Evolutionary conservation across 805 yeast genomes (phyloP).

Genomic region (Myxozyma udenii): DNA sequence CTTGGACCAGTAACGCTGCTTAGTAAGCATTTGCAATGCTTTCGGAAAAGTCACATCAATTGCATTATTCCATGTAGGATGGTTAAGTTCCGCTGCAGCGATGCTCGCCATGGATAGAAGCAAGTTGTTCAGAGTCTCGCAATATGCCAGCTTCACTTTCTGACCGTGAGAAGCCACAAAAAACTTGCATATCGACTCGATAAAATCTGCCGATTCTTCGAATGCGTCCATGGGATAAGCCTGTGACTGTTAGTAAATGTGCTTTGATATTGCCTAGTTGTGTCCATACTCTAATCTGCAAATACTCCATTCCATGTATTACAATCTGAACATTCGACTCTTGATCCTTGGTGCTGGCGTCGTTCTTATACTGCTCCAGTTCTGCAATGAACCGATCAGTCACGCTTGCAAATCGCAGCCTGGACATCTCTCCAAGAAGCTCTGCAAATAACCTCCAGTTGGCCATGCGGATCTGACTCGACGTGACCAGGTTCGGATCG

Average conservation of each 20-base stretch:
- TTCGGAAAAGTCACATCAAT: conserved; percentile 58
- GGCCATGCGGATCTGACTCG: conserved; percentile 75
- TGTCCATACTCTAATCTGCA: conserved; percentile 51
- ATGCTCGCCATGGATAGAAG: conserved; percentile 79
- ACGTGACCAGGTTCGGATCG: conserved; percentile 67
- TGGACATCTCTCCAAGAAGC: conserved; percentile 86
- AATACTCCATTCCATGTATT: conserved; percentile 87
- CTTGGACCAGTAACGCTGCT: conserved; percentile 59
- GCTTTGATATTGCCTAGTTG: not conserved
- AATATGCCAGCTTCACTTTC: conserved; percentile 69
- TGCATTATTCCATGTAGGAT: conserved; percentile 91
- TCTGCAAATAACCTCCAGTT: conserved; percentile 93
- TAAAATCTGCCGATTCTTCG: conserved; percentile 90
- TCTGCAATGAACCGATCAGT: conserved; percentile 93
- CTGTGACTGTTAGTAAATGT: not conserved
- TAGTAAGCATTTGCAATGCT: conserved; percentile 46
- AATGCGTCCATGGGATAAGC: conserved; percentile 84
- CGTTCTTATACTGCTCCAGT: conserved; percentile 59
- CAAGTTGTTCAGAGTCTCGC: conserved; percentile 74
- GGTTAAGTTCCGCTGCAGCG: conserved; percentile 90
- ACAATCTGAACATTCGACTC: conserved; percentile 68
- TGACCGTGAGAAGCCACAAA: conserved; percentile 64
- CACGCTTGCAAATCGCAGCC: conserved; percentile 75
- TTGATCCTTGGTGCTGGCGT: conserved; percentile 40
- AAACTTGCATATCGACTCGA: conserved; percentile 81